Percentiles rank a stretch among this genome's conserved stretches.
Evolutionary conservation across 2,329 filamentous ascomycete species (phyloP).

Genomic region (Arthrobotrys sphaeroides): DNA sequence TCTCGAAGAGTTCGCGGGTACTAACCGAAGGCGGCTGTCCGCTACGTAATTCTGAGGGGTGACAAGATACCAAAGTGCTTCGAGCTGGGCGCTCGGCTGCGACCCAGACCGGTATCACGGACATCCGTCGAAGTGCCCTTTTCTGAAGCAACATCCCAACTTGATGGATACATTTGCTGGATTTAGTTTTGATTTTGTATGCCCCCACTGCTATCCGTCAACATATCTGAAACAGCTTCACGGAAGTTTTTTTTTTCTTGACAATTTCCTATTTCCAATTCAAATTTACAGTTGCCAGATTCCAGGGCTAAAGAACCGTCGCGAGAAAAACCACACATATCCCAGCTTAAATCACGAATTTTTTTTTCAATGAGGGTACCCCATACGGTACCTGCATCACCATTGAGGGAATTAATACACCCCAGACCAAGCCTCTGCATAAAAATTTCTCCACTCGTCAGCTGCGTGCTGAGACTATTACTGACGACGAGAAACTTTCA

Average conservation of each 20-base stretch:
- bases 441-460: conserved; percentile 43
- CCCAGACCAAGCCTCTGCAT: conserved; percentile 32
- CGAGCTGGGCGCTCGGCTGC: conserved; percentile 9
- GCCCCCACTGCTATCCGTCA: conserved; percentile 18
- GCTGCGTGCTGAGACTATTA: conserved; percentile 21
- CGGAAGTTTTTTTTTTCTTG: no score
- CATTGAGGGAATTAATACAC: conserved; percentile 49
- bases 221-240: conserved; percentile 27
- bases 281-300: conserved; percentile 27
- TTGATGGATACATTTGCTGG: conserved; percentile 5
- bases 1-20: conserved; percentile 29
- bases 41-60: conserved; percentile 26
- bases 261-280: conserved; percentile 26
- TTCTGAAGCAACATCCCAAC: conserved; percentile 22
- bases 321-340: conserved; percentile 1
- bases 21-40: conserved; percentile 51
- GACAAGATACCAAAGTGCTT: conserved; percentile 17
- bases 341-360: conserved; percentile 40
- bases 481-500: conserved; percentile 1
- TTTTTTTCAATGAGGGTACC: conserved; percentile 36
- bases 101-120: conserved; percentile 23
- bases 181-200: conserved; percentile 16
- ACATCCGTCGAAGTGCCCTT: conserved; percentile 11
- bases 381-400: conserved; percentile 51
- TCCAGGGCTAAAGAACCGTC: conserved; percentile 2